A percentile compares a stretch with the other conserved stretches of the same genome.
These are phyloP conservation scores for Globisporangium megalacanthum DNA, from an alignment of 352 stramenopile genomes.

Conservation along the genomic window DNA sequence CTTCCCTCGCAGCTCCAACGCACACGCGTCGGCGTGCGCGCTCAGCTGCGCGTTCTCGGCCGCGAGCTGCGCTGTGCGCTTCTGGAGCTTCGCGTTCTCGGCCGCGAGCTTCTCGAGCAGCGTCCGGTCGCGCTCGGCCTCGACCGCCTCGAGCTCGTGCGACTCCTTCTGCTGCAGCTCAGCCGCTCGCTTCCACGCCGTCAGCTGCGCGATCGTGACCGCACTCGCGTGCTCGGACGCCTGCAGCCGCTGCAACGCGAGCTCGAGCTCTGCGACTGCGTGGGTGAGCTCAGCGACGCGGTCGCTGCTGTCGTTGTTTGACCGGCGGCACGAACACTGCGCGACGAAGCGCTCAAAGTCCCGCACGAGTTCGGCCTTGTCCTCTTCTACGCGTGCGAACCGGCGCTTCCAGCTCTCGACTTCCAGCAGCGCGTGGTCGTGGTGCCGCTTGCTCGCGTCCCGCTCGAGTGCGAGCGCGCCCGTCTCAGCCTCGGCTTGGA, in stretches of 20 bases:
- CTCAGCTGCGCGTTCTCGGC: slow-evolving; percentile 20
- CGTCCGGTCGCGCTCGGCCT: slow-evolving; percentile 34
- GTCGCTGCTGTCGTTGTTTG: slow-evolving; percentile 9
- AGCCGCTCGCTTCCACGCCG: slow-evolving; percentile 39
- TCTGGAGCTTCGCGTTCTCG: slow-evolving; percentile 24
- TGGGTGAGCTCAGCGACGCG: slow-evolving; percentile 23
- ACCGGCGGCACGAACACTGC: slow-evolving; percentile 29
- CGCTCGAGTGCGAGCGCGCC: slow-evolving; percentile 59
- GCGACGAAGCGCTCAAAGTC: slow-evolving; percentile 52
- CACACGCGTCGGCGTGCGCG: slow-evolving; percentile 1
- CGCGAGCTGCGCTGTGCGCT: slow-evolving; percentile 20
- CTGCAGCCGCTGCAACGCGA: slow-evolving; percentile 29
- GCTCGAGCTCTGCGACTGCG: slow-evolving; percentile 31
- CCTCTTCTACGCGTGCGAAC: slow-evolving; percentile 51
- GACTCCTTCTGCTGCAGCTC: slow-evolving; percentile 39
- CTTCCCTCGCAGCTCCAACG: slow-evolving; percentile 17
- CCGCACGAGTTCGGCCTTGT: slow-evolving; percentile 47
- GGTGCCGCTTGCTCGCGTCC: slow-evolving; percentile 52
- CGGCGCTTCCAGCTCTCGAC: slow-evolving; percentile 67
- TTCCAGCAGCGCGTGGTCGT: slow-evolving; percentile 57
- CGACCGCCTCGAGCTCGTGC: slow-evolving; percentile 26
- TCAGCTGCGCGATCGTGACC: slow-evolving; percentile 32
- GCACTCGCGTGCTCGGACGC: slow-evolving; percentile 26
- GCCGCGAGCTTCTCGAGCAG: slow-evolving; percentile 39
- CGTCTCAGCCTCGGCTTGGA: slow-evolving; percentile 61